Evolutionary conservation across 2,329 filamentous ascomycete species (phyloP), one percentile per base, ranked within the genome.

Genomic region (Aspergillaceae sp.): DNA sequence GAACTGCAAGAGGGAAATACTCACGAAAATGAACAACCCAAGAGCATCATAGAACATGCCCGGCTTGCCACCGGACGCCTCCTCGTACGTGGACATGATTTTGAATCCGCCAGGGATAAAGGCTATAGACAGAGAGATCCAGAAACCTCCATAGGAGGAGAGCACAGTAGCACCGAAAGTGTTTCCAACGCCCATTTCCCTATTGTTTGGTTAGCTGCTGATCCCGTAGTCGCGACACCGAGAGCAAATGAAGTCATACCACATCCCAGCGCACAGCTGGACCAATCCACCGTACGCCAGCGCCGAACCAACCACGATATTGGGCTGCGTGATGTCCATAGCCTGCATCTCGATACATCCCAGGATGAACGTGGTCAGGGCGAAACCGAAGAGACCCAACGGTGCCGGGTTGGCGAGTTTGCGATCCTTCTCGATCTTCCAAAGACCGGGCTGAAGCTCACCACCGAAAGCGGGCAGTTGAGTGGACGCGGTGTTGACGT

Each of bases 141-240:
- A 89, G 74, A 88, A 89, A 45, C 84, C 84, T 49, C 85, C 85
- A 58, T 85, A 89, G 0, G 84, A 88, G 3, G 82, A 84, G 33
- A 88, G 70, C 1, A 84, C 83, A 3, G 84, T 87, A 30, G 84
- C 85, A 70, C 84, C 84, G 52, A 89, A 88, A 4, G 85, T 88
- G 71, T 89, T 88, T 41, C 84, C 84, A 11, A 84, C 75, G 9
- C 84, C 83, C 77, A 88, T 86, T 67, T 88, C 84, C 83, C 83
- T 86, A 10, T 5, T 9, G 8, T 42, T 8, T 46, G 11, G 41
- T 36, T 19, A 46, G 40, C 28, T 27, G 27, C 8, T 9, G 3
- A 33, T 45, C n/a, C 32, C 2, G 26, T 26, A 38, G 4, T 7
- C 36, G 7, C 28, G 27, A 26, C 32, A 29, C 28, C 19, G 29